Percentiles rank a stretch among this genome's conserved stretches.
phyloP scores from a whole-genome alignment of 139 green algal species.

The Auxenochlorella protothecoides region DNA sequence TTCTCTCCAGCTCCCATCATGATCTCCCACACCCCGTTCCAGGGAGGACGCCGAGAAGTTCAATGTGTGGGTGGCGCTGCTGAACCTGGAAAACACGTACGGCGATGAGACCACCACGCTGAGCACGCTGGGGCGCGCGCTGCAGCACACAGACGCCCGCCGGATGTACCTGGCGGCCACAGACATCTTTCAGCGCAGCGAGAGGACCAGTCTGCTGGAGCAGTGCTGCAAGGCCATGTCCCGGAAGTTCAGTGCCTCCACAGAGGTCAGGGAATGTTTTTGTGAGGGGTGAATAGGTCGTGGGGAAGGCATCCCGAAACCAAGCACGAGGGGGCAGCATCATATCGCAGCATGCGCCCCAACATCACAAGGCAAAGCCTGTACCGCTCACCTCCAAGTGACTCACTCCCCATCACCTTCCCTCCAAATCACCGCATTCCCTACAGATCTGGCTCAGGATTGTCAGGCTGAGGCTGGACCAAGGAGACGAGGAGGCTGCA shows the following conservation, averaged over 20 bases:
- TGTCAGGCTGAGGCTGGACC: no score
- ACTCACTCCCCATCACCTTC: no score
- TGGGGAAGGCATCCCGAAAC: no score
- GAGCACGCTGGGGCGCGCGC: slow-evolving; percentile 61
- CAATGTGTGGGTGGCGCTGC: slow-evolving; percentile 90
- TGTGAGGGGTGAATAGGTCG: no score
- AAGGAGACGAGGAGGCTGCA: slow-evolving; percentile 18
- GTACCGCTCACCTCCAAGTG: no score
- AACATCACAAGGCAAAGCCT: no score
- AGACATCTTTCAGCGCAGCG: slow-evolving; percentile 49
- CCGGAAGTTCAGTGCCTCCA: slow-evolving; percentile 72
- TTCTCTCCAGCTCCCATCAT: not conserved
- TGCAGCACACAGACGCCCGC: slow-evolving; percentile 73
- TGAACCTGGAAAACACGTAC: slow-evolving; percentile 89
- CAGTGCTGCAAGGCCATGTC: slow-evolving; percentile 52
- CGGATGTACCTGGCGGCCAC: slow-evolving; percentile 53
- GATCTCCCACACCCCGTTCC: not conserved
- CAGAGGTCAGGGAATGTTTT: slow-evolving; percentile 33
- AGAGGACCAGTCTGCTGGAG: slow-evolving; percentile 30
- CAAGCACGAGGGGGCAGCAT: no score
- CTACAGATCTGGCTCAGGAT: no score
- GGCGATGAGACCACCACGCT: slow-evolving; percentile 71
- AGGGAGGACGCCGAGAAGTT: slow-evolving; percentile 82
- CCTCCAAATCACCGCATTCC: no score
- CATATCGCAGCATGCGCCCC: no score